Evolutionary conservation across 140 eudicot genomes (phyloP).

Genomic region (Oenanthe javanica): DNA sequence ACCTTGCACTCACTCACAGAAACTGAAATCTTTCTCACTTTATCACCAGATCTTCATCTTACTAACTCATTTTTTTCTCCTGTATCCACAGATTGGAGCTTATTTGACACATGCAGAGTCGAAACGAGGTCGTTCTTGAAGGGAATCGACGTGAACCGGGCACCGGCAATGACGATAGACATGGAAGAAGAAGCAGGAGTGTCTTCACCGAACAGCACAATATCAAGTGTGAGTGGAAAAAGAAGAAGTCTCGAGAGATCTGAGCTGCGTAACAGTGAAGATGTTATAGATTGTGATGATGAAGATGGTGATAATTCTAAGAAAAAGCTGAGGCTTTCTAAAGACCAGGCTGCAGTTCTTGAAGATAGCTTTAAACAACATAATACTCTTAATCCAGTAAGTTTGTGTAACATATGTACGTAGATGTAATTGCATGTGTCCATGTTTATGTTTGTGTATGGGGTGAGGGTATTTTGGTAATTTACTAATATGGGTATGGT

Average conservation of each 20-base stretch:
- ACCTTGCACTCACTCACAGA: neutral
- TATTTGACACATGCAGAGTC: slow-evolving; percentile 33
- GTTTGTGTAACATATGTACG: slow-evolving; percentile 11
- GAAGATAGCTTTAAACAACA: slow-evolving; percentile 96
- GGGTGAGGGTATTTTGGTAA: neutral
- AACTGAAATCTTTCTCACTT: neutral
- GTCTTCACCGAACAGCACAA: slow-evolving; percentile 80
- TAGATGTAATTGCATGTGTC: neutral
- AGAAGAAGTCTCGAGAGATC: slow-evolving; percentile 46
- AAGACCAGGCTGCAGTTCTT: slow-evolving; percentile 84
- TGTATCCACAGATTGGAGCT: slow-evolving; percentile 57
- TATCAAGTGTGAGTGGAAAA: slow-evolving; percentile 80
- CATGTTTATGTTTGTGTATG: neutral
- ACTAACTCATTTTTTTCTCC: neutral
- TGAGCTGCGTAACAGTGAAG: slow-evolving; percentile 39
- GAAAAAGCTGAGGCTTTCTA: slow-evolving; percentile 78
- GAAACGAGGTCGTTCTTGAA: slow-evolving; percentile 63
- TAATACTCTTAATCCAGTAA: slow-evolving; percentile 86
- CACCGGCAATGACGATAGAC: slow-evolving; percentile 40
- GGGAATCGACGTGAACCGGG: slow-evolving; percentile 86
- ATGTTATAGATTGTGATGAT: slow-evolving; percentile 54
- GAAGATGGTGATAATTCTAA: slow-evolving; percentile 74
- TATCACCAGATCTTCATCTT: neutral
- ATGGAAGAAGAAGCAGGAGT: slow-evolving; percentile 69
- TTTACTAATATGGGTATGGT: neutral